Conservation (phyloP, 768 basidiomycete genomes). For the Panaeolus cyanescens region DNA sequence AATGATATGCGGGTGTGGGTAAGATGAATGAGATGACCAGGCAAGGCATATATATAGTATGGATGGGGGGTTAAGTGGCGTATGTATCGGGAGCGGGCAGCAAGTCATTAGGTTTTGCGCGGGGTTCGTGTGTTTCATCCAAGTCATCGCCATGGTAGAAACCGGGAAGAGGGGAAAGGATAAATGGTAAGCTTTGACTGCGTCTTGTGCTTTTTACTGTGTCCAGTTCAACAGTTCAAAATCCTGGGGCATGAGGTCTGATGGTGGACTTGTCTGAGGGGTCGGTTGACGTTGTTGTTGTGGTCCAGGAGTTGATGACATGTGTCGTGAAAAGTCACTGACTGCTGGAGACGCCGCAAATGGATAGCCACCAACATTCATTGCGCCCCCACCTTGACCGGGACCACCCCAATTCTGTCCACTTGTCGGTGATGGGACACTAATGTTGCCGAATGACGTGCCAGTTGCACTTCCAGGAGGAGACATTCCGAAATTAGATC, state of each 20-base stretch:
- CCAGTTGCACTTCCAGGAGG: conserved; percentile 40
- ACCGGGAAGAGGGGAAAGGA: neutral
- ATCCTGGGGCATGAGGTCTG: conserved; percentile 47
- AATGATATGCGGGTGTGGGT: conserved; percentile 1
- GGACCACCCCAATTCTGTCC: conserved; percentile 31
- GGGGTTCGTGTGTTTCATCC: neutral
- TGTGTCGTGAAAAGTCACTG: conserved; percentile 44
- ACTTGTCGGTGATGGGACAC: conserved; percentile 28
- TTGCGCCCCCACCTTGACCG: conserved; percentile 21
- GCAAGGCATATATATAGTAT: conserved; percentile 10
- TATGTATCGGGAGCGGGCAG: neutral
- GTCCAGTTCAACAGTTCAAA: conserved; percentile 65
- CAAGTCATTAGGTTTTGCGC: neutral
- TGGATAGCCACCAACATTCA: conserved; percentile 26
- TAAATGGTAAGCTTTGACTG: neutral
- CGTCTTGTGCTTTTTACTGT: conserved; percentile 25
- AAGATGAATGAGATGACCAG: conserved; percentile 11
- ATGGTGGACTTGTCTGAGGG: conserved; percentile 40
- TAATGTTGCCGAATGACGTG: conserved; percentile 21
- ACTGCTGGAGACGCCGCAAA: conserved; percentile 38
- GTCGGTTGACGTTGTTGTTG: conserved; percentile 36
- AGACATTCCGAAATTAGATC: conserved; percentile 39
- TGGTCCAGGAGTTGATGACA: conserved; percentile 54
- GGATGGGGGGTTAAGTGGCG: neutral
- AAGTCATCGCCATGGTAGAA: neutral